phyloP scores from a whole-genome alignment of 2,329 filamentous ascomycete genomes.

The Neopestalotiopsis clavispora region DNA sequence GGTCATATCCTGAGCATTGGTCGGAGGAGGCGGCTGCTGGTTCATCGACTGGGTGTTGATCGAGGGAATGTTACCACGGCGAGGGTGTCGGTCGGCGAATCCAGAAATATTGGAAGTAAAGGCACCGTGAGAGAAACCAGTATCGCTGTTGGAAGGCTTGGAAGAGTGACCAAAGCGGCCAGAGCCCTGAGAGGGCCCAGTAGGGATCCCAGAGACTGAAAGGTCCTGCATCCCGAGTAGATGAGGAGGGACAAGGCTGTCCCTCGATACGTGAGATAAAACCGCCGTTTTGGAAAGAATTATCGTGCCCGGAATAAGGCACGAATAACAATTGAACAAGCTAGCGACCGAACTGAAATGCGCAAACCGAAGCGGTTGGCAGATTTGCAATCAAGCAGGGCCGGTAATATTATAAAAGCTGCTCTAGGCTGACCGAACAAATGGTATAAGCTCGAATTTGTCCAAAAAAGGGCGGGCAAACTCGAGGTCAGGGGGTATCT shows the following conservation, averaged over 20 bases:
- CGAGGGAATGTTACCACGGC: conserved; percentile 83
- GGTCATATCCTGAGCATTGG: conserved; percentile 74
- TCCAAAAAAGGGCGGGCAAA: conserved; percentile 29
- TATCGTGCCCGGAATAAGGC: conserved; percentile 56
- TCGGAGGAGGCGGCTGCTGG: conserved; percentile 46
- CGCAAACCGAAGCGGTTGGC: conserved; percentile 20
- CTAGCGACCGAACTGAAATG: conserved; percentile 22
- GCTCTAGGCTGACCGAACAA: conserved; percentile 29
- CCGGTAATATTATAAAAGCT: conserved; percentile 36
- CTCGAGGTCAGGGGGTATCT: conserved; percentile 32
- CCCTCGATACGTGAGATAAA: conserved; percentile 77
- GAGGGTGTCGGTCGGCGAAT: conserved; percentile 85
- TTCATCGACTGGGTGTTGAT: conserved; percentile 83
- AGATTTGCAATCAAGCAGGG: conserved; percentile 25
- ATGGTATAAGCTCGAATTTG: conserved; percentile 29
- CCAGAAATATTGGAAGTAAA: conserved; percentile 86
- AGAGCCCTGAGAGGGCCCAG: conserved; percentile 58
- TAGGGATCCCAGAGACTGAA: conserved; percentile 65
- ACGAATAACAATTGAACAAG: conserved; percentile 37
- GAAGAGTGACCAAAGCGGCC: conserved; percentile 75
- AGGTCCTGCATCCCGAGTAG: conserved; percentile 92
- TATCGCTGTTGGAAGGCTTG: conserved; percentile 83
- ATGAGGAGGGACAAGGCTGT: conserved; percentile 86
- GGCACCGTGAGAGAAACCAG: conserved; percentile 90
- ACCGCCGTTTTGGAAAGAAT: conserved; percentile 78